Evolutionary conservation across 345 rosid species (phyloP), one percentile per base, ranked within the genome.

Genomic region (Heritiera littoralis): DNA sequence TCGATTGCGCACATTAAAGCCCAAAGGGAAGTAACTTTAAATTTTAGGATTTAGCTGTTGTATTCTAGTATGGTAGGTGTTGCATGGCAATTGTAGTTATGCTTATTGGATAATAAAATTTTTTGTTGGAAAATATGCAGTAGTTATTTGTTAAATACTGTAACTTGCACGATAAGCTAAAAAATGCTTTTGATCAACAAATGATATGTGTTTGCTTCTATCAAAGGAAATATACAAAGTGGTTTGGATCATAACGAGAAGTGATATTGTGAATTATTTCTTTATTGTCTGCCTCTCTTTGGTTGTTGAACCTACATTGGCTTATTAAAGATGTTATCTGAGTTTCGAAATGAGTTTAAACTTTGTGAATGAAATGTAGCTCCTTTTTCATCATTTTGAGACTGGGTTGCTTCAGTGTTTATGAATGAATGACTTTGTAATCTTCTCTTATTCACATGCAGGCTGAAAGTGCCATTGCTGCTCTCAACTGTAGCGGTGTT

Each of bases 381-480:
- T 77, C 23, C 46, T 2, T 75, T 60, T 43, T 23, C 78, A 1
- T 13, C 65, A 60, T 46, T 45, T 46, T 28, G 41, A 38, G 49
- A 2, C 14, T 5, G 66, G 67, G n/a, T 56, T 66, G 23, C 48
- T 77, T 43, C 73, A 51, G 28, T 13, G 13, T 59, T 48, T n/a
- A 45, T 66, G 66, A 68, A 35, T 63, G 46, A 61, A 51, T n/a
- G 43, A 18, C 28, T 78, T 6, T 43, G 46, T 41, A 72, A n/a
- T 30, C 35, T 72, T 55, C 64, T 72, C 30, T 20, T 72, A 46
- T 75, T 72, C 40, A 2, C 51, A 35, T 79, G 75, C 89, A 94
- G 98, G 98, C 98, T 63, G 98, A 94, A 86, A 94, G 98, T 82
- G 98, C 98, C 9, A 93, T 94, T 80, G 93, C 94, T 52, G 98